Percentiles rank a stretch among this genome's conserved stretches.
Evolutionary conservation across 306 rosid species (phyloP).

Genomic region (Medicago truncatula): MtrunA17r5.0-ANR NC_053042.1:10664001-10664500

Average conservation of each 20-base stretch:
- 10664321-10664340: background rate
- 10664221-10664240: background rate
- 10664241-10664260: background rate
- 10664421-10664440: background rate
- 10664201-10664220: background rate
- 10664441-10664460: conserved; percentile 49
- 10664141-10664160: background rate
- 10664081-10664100: too few relatives aligned
- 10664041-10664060: too few relatives aligned
- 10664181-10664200: background rate
- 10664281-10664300: background rate
- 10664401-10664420: conserved; percentile 10
- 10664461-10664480: conserved; percentile 76
- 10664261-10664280: background rate
- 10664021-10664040: too few relatives aligned
- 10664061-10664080: too few relatives aligned
- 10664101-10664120: too few relatives aligned
- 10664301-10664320: background rate
- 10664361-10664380: background rate
- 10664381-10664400: background rate
- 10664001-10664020: too few relatives aligned
- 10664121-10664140: background rate
- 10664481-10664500: conserved; percentile 79
- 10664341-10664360: background rate
- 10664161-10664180: background rate